Percentiles rank a stretch among this genome's conserved stretches.
phyloP scores from a whole-genome alignment of 352 stramenopile species.

The Poterioochromonas sp. region DNA sequence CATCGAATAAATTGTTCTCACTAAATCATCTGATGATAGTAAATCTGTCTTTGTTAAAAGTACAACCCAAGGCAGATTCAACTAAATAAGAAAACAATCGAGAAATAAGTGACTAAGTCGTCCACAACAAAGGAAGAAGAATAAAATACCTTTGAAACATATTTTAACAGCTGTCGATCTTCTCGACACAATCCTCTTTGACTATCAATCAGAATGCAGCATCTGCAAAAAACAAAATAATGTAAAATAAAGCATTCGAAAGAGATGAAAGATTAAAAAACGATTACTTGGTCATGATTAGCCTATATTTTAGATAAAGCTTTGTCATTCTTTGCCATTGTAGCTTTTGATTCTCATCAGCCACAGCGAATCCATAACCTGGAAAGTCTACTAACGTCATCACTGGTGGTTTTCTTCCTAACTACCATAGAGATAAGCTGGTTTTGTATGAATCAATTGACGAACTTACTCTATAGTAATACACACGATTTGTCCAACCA shows the following conservation, averaged over 20 bases:
- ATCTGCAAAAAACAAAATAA: neutral
- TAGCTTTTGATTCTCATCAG: neutral
- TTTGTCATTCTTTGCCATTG: constrained; percentile 16
- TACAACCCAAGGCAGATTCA: neutral
- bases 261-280: neutral
- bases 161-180: constrained; percentile 12
- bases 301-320: neutral
- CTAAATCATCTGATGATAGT: neutral
- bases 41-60: constrained; percentile 29
- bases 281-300: neutral
- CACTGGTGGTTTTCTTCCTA: constrained; percentile 15
- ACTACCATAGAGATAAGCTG: neutral
- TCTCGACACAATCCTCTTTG: constrained; percentile 2
- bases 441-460: neutral
- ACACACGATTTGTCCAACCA: constrained; percentile 23
- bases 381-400: constrained; percentile 30
- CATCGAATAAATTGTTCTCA: neutral
- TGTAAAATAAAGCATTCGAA: neutral
- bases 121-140: neutral
- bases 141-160: constrained; percentile 10
- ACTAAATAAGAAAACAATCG: neutral
- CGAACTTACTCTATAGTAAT: constrained; percentile 14
- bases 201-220: constrained; percentile 28
- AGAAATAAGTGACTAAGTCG: too few relatives aligned
- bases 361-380: constrained; percentile 26